Percentiles rank a stretch among this genome's conserved stretches.
Evolutionary conservation across 345 rosid species (phyloP).

Genomic region (Zanthoxylum bungeanum): DNA sequence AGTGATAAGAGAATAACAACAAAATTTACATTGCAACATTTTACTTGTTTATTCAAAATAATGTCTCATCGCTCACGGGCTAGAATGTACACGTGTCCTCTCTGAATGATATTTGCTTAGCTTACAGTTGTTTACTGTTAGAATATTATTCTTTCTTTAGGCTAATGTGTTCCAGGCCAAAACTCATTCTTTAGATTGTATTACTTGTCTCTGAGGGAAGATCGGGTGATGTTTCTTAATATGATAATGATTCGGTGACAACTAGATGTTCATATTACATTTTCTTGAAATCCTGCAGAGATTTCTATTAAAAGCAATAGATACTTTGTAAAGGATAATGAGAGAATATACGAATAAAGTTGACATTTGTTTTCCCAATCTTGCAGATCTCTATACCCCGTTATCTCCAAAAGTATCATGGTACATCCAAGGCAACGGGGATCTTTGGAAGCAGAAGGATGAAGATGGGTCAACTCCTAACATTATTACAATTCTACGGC

Average conservation of each 20-base stretch:
- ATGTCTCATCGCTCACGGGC: not conserved
- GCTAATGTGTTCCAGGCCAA: not conserved
- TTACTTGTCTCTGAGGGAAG: not conserved
- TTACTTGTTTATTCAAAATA: no score
- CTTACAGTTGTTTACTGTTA: not conserved
- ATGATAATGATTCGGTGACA: not conserved
- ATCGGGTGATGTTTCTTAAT: not conserved
- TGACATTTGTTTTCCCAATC: not conserved
- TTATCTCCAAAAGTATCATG: conserved; percentile 68
- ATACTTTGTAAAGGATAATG: not conserved
- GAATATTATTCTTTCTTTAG: not conserved
- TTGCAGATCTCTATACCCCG: conserved; percentile 63
- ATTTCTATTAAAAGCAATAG: not conserved
- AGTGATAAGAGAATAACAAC: no score
- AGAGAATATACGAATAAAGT: not conserved
- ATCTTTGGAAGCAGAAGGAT: conserved; percentile 56
- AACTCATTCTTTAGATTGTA: not conserved
- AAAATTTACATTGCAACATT: not conserved
- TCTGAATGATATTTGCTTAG: not conserved
- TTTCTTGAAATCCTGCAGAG: not conserved
- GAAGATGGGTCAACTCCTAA: conserved; percentile 46
- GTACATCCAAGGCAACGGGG: conserved; percentile 66
- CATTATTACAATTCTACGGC: conserved; percentile 44
- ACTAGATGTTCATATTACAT: not conserved
- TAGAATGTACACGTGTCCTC: not conserved